A percentile compares a stretch with the other conserved stretches of the same genome.
Conservation (phyloP, 1,139 yeast genomes). For the Arxiozyma bovina region DNA sequence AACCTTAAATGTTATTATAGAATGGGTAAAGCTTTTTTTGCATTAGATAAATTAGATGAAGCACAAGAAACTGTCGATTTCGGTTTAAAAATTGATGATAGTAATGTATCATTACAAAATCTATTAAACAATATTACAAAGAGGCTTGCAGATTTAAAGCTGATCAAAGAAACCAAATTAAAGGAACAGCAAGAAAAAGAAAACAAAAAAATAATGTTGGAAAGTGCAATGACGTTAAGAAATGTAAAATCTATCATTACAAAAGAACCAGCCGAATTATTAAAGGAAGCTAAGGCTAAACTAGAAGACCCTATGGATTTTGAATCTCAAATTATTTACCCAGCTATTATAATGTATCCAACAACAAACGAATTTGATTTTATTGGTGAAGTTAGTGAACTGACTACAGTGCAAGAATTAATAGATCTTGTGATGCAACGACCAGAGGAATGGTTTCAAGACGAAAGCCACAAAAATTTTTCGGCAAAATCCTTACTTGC, state of each 20-base stretch:
- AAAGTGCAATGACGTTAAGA: constrained; percentile 49
- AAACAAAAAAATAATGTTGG: constrained; percentile 32
- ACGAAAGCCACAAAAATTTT: constrained; percentile 54
- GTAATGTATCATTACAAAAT: constrained; percentile 45
- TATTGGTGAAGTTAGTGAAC: constrained; percentile 63
- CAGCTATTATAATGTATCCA: constrained; percentile 77
- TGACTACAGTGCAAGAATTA: constrained; percentile 53
- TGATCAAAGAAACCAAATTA: constrained; percentile 23
- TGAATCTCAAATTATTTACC: constrained; percentile 70
- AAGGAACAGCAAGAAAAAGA: constrained; percentile 22
- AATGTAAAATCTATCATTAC: constrained; percentile 44
- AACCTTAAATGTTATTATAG: constrained; percentile 80
- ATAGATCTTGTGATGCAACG: constrained; percentile 50
- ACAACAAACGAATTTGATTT: constrained; percentile 78
- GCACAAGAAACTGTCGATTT: constrained; percentile 58
- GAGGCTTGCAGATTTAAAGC: constrained; percentile 32
- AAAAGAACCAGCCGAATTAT: constrained; percentile 37
- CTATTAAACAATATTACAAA: constrained; percentile 36
- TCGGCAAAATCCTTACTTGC: constrained; percentile 53
- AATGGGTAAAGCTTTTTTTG: constrained; percentile 71
- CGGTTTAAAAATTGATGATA: constrained; percentile 54
- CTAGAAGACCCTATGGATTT: constrained; percentile 67
- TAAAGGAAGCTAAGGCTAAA: constrained; percentile 33
- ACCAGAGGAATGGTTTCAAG: constrained; percentile 65
- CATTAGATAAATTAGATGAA: constrained; percentile 62